A percentile compares a stretch with the other conserved stretches of the same genome.
Conservation (phyloP, 2,329 filamentous ascomycete species). For the Fonsecaea nubica region DNA sequence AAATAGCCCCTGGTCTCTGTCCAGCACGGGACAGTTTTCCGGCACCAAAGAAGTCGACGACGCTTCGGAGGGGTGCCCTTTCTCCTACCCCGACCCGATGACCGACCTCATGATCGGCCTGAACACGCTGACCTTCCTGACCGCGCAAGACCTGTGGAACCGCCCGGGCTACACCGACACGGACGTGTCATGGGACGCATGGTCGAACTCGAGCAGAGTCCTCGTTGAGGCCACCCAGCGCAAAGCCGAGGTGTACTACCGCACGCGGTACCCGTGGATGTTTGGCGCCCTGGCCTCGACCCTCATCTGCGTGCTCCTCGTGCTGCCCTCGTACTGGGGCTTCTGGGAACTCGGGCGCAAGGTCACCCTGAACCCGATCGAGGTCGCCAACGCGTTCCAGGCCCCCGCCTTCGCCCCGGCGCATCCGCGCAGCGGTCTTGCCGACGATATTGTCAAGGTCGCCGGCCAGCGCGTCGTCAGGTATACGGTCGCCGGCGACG, state of each 20-base stretch:
- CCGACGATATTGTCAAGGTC: not conserved
- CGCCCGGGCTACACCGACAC: not conserved
- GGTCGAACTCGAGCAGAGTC: not conserved
- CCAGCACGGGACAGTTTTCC: not conserved
- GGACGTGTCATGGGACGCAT: not conserved
- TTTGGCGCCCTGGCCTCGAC: slow-evolving; percentile 2
- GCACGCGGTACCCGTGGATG: not conserved
- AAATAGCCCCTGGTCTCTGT: not conserved
- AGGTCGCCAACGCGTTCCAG: slow-evolving; percentile 41
- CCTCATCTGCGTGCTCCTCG: slow-evolving; percentile 21
- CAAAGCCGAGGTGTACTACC: not conserved
- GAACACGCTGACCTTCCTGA: slow-evolving; percentile 4
- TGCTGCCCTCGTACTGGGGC: slow-evolving; percentile 37
- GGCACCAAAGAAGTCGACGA: not conserved
- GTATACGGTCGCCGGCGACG: not conserved
- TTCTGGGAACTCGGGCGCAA: slow-evolving; percentile 41
- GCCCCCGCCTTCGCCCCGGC: slow-evolving; percentile 25
- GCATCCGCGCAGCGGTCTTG: not conserved
- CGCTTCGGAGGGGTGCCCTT: not conserved
- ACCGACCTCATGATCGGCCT: not conserved
- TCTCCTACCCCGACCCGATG: not conserved
- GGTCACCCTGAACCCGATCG: slow-evolving; percentile 41
- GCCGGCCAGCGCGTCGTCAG: not conserved
- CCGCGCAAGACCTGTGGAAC: not conserved
- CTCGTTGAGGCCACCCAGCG: not conserved